Conservation (phyloP, 2,329 filamentous ascomycete species). For the Dothideomycetes sp. region DNA sequence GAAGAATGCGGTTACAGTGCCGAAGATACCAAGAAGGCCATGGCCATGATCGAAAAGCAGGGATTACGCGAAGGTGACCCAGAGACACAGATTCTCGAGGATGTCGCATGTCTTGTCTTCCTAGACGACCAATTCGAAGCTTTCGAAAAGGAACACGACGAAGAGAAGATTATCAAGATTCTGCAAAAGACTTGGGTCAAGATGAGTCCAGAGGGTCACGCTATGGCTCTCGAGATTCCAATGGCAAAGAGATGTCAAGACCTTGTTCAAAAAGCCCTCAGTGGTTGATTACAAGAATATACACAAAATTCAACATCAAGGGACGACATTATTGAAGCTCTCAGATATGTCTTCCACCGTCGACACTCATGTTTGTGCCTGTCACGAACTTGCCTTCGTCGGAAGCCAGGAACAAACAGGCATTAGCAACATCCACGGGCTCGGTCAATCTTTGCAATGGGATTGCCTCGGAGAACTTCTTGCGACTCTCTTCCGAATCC, state of each 20-base stretch:
- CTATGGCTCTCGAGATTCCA: slow-evolving; percentile 56
- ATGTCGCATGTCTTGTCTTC: slow-evolving; percentile 80
- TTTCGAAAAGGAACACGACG: slow-evolving; percentile 64
- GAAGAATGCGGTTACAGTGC: slow-evolving; percentile 39
- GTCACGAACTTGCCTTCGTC: slow-evolving; percentile 65
- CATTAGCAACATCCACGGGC: slow-evolving; percentile 61
- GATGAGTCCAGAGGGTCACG: slow-evolving; percentile 56
- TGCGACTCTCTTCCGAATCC: slow-evolving; percentile 53
- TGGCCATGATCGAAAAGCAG: slow-evolving; percentile 69
- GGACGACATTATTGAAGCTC: neutral
- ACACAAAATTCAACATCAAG: neutral
- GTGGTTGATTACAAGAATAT: slow-evolving; percentile 18
- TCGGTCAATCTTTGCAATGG: slow-evolving; percentile 48
- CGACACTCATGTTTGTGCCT: slow-evolving; percentile 59
- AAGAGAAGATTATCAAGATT: slow-evolving; percentile 67
- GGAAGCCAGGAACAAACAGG: slow-evolving; percentile 59
- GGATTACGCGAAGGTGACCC: slow-evolving; percentile 52
- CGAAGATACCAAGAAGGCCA: slow-evolving; percentile 54
- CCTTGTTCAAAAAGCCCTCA: slow-evolving; percentile 56
- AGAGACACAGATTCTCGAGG: slow-evolving; percentile 69
- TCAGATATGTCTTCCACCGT: slow-evolving; percentile 42
- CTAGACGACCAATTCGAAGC: slow-evolving; percentile 77
- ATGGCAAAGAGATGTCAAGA: slow-evolving; percentile 54
- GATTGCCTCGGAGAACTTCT: slow-evolving; percentile 45
- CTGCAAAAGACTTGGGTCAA: slow-evolving; percentile 67